Conservation (phyloP, 169 alveolate genomes). For the Cryptosporidium felis region DNA sequence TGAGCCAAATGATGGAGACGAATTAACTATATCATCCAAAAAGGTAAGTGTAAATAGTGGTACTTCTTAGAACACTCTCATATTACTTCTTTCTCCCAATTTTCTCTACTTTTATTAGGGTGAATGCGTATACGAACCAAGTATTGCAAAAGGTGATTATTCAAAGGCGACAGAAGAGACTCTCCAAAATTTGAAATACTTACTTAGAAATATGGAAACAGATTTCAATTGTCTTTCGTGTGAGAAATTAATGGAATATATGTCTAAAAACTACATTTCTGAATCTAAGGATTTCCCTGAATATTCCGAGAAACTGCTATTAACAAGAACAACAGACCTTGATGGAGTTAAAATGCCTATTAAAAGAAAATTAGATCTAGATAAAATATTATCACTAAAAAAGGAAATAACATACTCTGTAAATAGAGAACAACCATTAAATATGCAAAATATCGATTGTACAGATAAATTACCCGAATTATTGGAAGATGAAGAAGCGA, state of each 20-base stretch:
- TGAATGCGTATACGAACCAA: conserved; percentile 52
- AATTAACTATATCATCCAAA: conserved; percentile 25
- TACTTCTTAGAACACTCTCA: not conserved
- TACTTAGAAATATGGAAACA: conserved; percentile 59
- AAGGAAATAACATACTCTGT: not conserved
- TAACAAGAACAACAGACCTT: not conserved
- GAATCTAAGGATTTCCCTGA: not conserved
- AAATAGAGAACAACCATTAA: not conserved
- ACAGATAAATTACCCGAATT: not conserved
- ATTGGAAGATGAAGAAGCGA: too few species aligned
- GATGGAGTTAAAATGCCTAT: not conserved
- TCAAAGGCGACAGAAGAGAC: not conserved
- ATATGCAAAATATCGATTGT: not conserved
- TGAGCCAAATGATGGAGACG: conserved; percentile 2
- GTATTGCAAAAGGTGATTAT: not conserved
- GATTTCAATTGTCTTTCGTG: conserved; percentile 54
- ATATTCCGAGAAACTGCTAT: conserved; percentile 2
- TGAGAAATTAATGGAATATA: conserved; percentile 38
- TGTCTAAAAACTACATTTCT: conserved; percentile 2
- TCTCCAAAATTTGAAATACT: conserved; percentile 20
- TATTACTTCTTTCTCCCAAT: not conserved
- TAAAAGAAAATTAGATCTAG: not conserved
- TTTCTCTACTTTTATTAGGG: not conserved
- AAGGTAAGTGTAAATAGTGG: conserved; percentile 36
- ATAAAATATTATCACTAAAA: not conserved